Conservation (phyloP, 768 basidiomycete genomes). For the Pisolithus tinctorius region DNA sequence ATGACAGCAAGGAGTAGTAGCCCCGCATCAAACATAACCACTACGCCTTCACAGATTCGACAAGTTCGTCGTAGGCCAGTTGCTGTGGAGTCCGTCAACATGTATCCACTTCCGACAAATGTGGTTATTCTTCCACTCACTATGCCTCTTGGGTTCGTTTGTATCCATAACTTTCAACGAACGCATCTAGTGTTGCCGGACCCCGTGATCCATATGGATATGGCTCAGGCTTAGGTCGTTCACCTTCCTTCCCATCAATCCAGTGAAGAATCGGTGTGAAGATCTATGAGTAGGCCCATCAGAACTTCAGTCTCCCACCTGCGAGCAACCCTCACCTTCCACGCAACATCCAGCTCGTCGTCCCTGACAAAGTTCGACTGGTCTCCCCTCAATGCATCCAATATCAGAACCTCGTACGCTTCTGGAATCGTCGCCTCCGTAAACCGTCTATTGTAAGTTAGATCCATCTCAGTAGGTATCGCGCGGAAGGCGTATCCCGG, state of each 20-base stretch:
- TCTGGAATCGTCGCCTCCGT: constrained; percentile 88
- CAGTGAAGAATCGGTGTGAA: constrained; percentile 93
- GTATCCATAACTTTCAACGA: constrained; percentile 72
- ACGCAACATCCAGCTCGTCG: constrained; percentile 95
- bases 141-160: constrained; percentile 61
- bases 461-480: constrained; percentile 94
- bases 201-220: constrained; percentile 96
- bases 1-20: not conserved
- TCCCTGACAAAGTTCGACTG: constrained; percentile 98
- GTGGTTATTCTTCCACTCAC: constrained; percentile 42
- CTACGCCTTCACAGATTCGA: constrained; percentile 2
- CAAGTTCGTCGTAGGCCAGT: constrained; percentile 20
- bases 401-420: constrained; percentile 91
- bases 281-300: constrained; percentile 45
- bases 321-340: constrained; percentile 63
- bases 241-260: constrained; percentile 78
- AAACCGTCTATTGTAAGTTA: constrained; percentile 96
- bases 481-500: constrained; percentile 88
- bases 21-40: not conserved
- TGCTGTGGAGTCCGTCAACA: constrained; percentile 6
- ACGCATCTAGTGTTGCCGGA: constrained; percentile 76
- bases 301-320: not conserved
- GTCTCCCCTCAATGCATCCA: constrained; percentile 95
- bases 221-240: constrained; percentile 58
- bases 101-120: not conserved